phyloP scores from a whole-genome alignment of 2,329 filamentous ascomycete species.

The Sporothrix dimorphospora region DNA sequence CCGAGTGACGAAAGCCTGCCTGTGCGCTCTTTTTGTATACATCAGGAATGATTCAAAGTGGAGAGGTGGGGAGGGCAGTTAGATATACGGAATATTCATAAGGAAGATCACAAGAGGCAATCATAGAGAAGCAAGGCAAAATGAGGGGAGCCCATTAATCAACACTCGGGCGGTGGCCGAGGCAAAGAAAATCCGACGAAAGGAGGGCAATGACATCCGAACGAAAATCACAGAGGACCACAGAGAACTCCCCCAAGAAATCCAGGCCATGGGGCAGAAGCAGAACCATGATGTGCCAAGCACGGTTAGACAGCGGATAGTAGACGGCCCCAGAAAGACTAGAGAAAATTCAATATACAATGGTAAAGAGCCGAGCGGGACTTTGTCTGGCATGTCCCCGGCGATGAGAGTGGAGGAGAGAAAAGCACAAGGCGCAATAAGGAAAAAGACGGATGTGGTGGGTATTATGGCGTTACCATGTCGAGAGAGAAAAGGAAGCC shows the following conservation, averaged over 20 bases:
- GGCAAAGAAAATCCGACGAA: neutral
- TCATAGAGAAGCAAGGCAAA: neutral
- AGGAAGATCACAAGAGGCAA: neutral
- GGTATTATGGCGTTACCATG: neutral
- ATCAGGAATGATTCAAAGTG: neutral
- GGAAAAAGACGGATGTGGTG: neutral
- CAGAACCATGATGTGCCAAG: neutral
- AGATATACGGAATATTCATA: conserved; percentile 1
- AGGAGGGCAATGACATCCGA: neutral
- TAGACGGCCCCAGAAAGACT: conserved; percentile 5
- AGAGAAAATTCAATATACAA: neutral
- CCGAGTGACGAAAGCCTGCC: neutral
- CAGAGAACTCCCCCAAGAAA: neutral
- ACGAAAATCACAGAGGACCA: neutral
- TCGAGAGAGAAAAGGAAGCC: neutral
- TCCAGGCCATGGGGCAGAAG: conserved; percentile 8
- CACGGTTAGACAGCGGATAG: neutral
- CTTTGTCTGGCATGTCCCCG: neutral
- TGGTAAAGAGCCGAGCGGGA: neutral
- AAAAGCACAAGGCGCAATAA: neutral
- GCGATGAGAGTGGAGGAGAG: neutral
- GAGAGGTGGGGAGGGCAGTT: neutral
- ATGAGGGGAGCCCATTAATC: neutral
- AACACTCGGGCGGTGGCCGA: neutral
- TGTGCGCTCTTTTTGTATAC: neutral